A percentile compares a stretch with the other conserved stretches of the same genome.
Evolutionary conservation across 2,329 filamentous ascomycete species (phyloP).

Genomic region (Anisogramma anomala): DNA sequence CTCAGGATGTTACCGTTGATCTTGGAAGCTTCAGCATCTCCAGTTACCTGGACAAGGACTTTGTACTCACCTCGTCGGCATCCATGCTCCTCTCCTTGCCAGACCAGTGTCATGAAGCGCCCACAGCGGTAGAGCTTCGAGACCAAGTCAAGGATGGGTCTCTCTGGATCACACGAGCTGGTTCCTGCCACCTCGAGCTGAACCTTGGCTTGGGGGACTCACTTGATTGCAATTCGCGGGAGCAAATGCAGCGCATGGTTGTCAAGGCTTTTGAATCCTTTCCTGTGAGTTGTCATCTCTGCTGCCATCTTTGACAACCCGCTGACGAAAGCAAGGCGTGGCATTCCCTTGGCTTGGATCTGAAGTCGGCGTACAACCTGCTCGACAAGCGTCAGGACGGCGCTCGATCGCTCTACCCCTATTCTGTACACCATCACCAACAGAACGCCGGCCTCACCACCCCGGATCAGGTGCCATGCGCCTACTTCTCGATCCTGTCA

Average conservation of each 20-base stretch:
- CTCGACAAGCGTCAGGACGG: background rate
- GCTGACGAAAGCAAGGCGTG: conserved; percentile 6
- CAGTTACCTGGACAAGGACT: conserved; percentile 3
- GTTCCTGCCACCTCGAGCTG: conserved; percentile 7
- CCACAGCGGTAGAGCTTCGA: conserved; percentile 3
- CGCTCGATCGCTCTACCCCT: conserved; percentile 1
- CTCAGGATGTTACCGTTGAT: conserved; percentile 4
- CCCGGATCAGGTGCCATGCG: conserved; percentile 3
- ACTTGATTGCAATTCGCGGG: background rate
- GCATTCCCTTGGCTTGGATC: conserved; percentile 5
- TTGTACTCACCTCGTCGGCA: conserved; percentile 4
- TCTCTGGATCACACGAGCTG: conserved; percentile 10
- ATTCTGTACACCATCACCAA: conserved; percentile 7
- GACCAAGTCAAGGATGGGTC: conserved; percentile 8
- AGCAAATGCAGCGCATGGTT: background rate
- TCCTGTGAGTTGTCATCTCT: background rate
- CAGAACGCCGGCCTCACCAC: background rate
- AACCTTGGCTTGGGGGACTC: conserved; percentile 1
- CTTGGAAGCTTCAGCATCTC: conserved; percentile 8
- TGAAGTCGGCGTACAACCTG: conserved; percentile 2
- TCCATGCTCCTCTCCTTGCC: conserved; percentile 5
- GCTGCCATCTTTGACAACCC: background rate
- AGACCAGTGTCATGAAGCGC: background rate
- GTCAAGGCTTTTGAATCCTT: conserved; percentile 2
- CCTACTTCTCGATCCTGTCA: conserved; percentile 1